A percentile compares a stretch with the other conserved stretches of the same genome.
phyloP scores from a whole-genome alignment of 2,329 filamentous ascomycete species.

The Calonectria pteridis region DNA sequence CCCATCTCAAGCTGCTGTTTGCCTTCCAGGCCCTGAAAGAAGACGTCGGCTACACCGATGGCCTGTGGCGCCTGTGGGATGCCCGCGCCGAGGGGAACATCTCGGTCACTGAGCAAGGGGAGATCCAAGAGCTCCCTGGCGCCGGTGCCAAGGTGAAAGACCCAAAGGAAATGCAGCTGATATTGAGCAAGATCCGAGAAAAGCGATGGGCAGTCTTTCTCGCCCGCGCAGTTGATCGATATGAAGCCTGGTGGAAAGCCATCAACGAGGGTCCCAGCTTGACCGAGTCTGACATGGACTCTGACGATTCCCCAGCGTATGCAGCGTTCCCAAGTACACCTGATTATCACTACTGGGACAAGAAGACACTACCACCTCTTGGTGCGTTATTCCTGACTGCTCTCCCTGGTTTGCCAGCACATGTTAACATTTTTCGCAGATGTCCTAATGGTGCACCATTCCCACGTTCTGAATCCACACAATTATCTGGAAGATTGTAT shows the following conservation, averaged over 20 bases:
- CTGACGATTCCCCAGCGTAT: slow-evolving; percentile 11
- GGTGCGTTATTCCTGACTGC: slow-evolving; percentile 23
- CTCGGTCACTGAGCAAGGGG: slow-evolving; percentile 21
- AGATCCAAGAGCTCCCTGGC: slow-evolving; percentile 22
- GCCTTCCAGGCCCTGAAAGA: slow-evolving; percentile 73
- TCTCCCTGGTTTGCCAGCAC: neutral
- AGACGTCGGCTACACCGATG: slow-evolving; percentile 68
- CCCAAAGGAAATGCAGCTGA: slow-evolving; percentile 31
- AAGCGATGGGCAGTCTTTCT: slow-evolving; percentile 78
- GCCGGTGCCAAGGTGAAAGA: slow-evolving; percentile 38
- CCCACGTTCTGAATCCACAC: slow-evolving; percentile 78
- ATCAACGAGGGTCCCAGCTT: slow-evolving; percentile 22
- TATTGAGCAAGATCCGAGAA: slow-evolving; percentile 67
- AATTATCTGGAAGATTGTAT: slow-evolving; percentile 51
- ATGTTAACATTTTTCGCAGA: slow-evolving; percentile 55
- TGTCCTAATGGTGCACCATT: slow-evolving; percentile 80
- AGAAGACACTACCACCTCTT: slow-evolving; percentile 35
- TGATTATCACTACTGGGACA: slow-evolving; percentile 30
- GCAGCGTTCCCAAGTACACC: slow-evolving; percentile 10
- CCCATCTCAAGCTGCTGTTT: slow-evolving; percentile 75
- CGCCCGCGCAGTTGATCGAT: slow-evolving; percentile 72
- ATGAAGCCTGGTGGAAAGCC: slow-evolving; percentile 68
- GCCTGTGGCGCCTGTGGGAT: slow-evolving; percentile 71
- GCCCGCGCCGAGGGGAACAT: slow-evolving; percentile 46
- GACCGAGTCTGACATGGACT: slow-evolving; percentile 27